Evolutionary conservation across 257 asterid species (phyloP).

Genomic region (Scutellaria baicalensis): DNA sequence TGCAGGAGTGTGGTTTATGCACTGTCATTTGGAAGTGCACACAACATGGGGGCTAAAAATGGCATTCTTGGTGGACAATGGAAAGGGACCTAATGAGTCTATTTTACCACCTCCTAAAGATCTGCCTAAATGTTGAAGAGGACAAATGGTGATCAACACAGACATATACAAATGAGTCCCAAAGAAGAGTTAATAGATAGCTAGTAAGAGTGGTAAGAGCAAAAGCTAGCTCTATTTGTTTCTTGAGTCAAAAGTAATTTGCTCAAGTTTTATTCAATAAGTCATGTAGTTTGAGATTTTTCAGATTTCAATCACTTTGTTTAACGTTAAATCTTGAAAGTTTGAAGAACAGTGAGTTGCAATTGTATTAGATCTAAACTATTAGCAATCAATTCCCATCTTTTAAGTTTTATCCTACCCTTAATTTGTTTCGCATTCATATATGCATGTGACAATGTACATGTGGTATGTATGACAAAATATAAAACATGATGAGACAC

Average conservation of each 20-base stretch:
- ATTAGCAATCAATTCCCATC: neutral
- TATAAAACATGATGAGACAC: no score
- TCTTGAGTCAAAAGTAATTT: constrained; percentile 21
- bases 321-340: neutral
- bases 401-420: no score
- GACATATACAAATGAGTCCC: neutral
- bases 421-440: no score
- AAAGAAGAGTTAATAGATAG: neutral
- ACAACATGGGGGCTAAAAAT: constrained; percentile 86
- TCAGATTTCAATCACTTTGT: neutral
- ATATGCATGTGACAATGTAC: no score
- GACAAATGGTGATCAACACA: neutral
- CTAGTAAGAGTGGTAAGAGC: neutral
- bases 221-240: constrained; percentile 17
- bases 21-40: constrained; percentile 90
- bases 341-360: neutral
- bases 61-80: constrained; percentile 90
- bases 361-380: neutral
- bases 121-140: constrained; percentile 61
- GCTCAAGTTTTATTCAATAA: constrained; percentile 19
- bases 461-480: no score
- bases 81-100: constrained; percentile 56
- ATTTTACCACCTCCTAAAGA: constrained; percentile 80
- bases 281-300: constrained; percentile 6
- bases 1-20: constrained; percentile 88